These are phyloP conservation scores for Chaetomium strumarium DNA, from an alignment of 2,329 filamentous ascomycete genomes.

Conservation along the genomic window DNA sequence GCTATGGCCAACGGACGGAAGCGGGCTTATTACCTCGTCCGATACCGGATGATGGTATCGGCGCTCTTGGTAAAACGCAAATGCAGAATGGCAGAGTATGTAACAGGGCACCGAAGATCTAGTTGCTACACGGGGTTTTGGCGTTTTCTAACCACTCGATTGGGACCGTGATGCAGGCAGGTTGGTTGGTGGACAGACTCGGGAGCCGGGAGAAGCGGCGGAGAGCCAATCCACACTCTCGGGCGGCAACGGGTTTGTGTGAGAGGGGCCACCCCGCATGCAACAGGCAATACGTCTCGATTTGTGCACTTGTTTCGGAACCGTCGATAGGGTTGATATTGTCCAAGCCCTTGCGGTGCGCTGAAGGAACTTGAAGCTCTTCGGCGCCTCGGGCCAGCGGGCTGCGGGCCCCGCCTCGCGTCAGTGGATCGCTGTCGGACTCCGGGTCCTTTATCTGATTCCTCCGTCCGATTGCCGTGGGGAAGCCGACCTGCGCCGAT, in stretches of 20 bases:
- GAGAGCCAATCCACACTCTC: conserved; percentile 1
- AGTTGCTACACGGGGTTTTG: neutral
- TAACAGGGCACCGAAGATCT: neutral
- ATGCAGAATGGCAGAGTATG: conserved; percentile 3
- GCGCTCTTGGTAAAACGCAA: neutral
- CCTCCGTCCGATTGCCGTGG: conserved; percentile 6
- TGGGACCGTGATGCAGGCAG: conserved; percentile 17
- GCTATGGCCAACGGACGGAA: neutral
- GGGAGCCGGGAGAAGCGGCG: neutral
- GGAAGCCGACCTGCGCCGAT: conserved; percentile 8
- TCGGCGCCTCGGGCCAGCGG: conserved; percentile 5
- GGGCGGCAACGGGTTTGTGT: conserved; percentile 13
- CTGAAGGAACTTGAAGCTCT: neutral
- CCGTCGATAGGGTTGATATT: neutral
- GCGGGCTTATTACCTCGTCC: neutral
- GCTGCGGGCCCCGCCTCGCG: neutral
- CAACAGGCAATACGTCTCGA: neutral
- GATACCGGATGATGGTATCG: conserved; percentile 12
- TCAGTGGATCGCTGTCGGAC: conserved; percentile 3
- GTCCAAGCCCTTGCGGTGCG: conserved; percentile 3
- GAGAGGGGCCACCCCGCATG: neutral
- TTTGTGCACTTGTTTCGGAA: neutral
- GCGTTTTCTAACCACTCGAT: conserved; percentile 18
- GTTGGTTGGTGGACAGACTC: conserved; percentile 1
- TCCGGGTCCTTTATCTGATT: conserved; percentile 2